Conservation (phyloP, 2,329 filamentous ascomycete species). For the Penicillium sp. region DNA sequence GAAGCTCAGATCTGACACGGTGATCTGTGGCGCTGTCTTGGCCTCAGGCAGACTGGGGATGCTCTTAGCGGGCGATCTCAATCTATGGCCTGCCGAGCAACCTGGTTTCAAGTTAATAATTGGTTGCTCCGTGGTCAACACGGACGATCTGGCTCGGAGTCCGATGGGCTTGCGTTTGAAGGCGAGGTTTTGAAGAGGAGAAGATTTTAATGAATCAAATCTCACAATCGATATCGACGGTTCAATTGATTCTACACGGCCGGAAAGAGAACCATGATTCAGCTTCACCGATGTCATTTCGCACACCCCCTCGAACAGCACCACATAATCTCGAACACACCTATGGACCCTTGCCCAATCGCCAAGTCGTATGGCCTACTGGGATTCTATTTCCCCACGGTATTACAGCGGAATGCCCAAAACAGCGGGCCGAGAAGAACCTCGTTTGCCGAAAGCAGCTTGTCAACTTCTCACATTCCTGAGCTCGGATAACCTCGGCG, state of each 20-base stretch:
- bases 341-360: constrained; percentile 12
- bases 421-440: constrained; percentile 13
- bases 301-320: background rate
- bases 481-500: background rate
- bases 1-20: constrained; percentile 14
- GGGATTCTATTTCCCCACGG: background rate
- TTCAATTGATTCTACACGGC: constrained; percentile 1
- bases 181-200: background rate
- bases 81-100: background rate
- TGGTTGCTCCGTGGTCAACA: background rate
- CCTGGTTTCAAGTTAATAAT: background rate
- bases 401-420: constrained; percentile 11
- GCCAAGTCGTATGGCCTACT: background rate
- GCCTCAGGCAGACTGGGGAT: constrained; percentile 11
- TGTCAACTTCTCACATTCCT: constrained; percentile 16
- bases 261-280: constrained; percentile 16
- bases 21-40: constrained; percentile 2
- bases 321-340: constrained; percentile 3
- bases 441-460: constrained; percentile 18
- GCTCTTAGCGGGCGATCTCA: constrained; percentile 1
- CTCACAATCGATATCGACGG: background rate
- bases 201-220: background rate
- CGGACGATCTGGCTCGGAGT: background rate
- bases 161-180: background rate
- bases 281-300: constrained; percentile 8